These are phyloP conservation scores for Auriscalpium vulgare DNA, from an alignment of 768 basidiomycete species.

Conservation along the genomic window DNA sequence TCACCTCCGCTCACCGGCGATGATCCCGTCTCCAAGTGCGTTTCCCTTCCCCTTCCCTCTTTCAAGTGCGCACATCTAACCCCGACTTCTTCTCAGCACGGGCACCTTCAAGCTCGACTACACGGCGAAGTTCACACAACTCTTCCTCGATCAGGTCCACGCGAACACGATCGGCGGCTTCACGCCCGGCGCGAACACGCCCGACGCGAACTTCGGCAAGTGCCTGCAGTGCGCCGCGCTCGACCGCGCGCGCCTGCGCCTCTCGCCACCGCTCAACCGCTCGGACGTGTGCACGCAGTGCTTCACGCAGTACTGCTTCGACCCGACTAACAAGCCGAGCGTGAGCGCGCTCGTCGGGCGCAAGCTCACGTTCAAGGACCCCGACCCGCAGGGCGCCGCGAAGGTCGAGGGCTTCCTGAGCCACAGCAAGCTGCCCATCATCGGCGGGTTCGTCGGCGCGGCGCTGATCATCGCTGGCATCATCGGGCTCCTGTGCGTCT, in stretches of 20 bases:
- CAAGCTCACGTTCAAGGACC: constrained; percentile 40
- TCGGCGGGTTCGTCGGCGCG: constrained; percentile 39
- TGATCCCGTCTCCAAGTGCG: constrained; percentile 59
- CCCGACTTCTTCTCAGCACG: constrained; percentile 31
- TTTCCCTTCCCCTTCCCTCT: neutral
- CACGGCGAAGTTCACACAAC: constrained; percentile 38
- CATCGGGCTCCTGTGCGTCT: constrained; percentile 27
- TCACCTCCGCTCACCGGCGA: constrained; percentile 60
- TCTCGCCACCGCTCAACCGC: constrained; percentile 12
- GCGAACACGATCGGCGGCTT: constrained; percentile 54
- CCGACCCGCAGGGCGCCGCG: constrained; percentile 41
- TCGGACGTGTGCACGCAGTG: constrained; percentile 20
- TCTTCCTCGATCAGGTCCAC: constrained; percentile 58
- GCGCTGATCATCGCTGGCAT: constrained; percentile 31
- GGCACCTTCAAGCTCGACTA: constrained; percentile 57
- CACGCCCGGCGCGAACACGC: constrained; percentile 44
- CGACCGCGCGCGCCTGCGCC: constrained; percentile 26
- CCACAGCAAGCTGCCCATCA: constrained; percentile 36
- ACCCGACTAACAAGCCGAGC: constrained; percentile 17
- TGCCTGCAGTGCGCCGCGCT: constrained; percentile 69
- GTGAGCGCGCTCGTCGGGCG: constrained; percentile 25
- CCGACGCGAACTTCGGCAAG: constrained; percentile 48
- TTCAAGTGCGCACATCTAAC: neutral
- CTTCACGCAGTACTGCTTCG: constrained; percentile 24
- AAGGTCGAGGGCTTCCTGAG: constrained; percentile 38